Evolutionary conservation across 805 yeast genomes (phyloP), one percentile per base, ranked within the genome.

Genomic region (Clavispora carvajalis): DNA sequence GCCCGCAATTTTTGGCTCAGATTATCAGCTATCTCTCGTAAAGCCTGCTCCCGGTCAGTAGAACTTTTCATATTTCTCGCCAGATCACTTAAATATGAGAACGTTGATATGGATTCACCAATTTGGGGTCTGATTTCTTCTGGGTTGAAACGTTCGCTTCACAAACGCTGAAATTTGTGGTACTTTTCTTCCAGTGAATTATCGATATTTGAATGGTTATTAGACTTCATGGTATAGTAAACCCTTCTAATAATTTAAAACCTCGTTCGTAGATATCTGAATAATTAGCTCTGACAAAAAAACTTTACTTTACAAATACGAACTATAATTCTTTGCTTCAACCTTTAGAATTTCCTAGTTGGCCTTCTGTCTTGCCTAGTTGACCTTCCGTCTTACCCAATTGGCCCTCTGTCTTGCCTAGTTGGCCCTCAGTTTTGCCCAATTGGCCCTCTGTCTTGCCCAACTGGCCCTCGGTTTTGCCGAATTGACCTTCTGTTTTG

Each of bases 21-120:
- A 44, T 67, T 72, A 4, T 60, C 51, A 2, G 69, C 66, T 17
- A 68, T 59, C 30, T 63, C 67, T 22, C 58, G 43, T 4, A 68
- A 58, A 1, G 69, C 55, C 12, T 52, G 54, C 17, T 65, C 65
- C 30, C 52, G 61, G 42, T 67, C 64, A n/a, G 49, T 49, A 4
- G 67, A 43, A 3, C 51, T 53, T n/a, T 57, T 45, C 62, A 66
- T 59, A 39, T 60, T 61, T 26, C 51, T 30, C 34, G 58, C 48
- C 15, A 54, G 55, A 2, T 46, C 44, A 41, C 43, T 51, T 21
- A 67, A 48, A 43, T 65, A 65, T 18, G 46, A 41, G 39, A 59
- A 57, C 2, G 65, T 47, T 29, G 55, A 48, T 36, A 67, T 52
- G 39, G 57, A 61, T 33, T 53, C 52, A 34, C 59, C 57, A 22